Conservation (phyloP, 108 stramenopile species). For the Discostella pseudostelligera region DNA sequence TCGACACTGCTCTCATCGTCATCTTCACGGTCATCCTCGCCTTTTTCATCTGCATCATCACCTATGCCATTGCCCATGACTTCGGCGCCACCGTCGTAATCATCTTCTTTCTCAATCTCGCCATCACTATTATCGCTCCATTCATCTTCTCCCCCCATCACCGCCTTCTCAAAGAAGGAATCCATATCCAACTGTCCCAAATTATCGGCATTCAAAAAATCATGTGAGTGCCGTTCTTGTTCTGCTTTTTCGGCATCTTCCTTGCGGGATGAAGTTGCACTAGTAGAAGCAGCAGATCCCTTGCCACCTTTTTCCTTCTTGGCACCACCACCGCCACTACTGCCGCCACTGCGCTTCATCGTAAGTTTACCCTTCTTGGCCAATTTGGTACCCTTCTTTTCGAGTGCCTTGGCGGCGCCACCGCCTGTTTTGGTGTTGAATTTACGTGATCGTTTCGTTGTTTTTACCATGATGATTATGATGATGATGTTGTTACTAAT, state of each 20-base stretch:
- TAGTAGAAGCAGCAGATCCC: neutral
- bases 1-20: slow-evolving; percentile 45
- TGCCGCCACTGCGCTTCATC: slow-evolving; percentile 16
- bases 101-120: slow-evolving; percentile 6
- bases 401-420: slow-evolving; percentile 68
- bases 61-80: neutral
- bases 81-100: slow-evolving; percentile 18
- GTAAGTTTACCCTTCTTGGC: slow-evolving; percentile 72
- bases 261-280: neutral
- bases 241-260: slow-evolving; percentile 20
- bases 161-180: slow-evolving; percentile 37
- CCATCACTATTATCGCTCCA: slow-evolving; percentile 46
- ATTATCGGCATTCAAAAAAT: slow-evolving; percentile 26
- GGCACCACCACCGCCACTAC: slow-evolving; percentile 18
- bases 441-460: slow-evolving; percentile 79
- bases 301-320: slow-evolving; percentile 18
- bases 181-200: slow-evolving; percentile 52
- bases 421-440: slow-evolving; percentile 62
- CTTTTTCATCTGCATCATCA: no score
- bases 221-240: slow-evolving; percentile 14
- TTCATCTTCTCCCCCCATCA: slow-evolving; percentile 19
- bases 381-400: slow-evolving; percentile 61
- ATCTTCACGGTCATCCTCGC: no score
- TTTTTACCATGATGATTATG: slow-evolving; percentile 63
- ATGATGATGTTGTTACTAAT: neutral